Percentiles rank a stretch among this genome's conserved stretches.
phyloP scores from a whole-genome alignment of 805 yeast genomes.

The Wickerhamiella lipophila region DNA sequence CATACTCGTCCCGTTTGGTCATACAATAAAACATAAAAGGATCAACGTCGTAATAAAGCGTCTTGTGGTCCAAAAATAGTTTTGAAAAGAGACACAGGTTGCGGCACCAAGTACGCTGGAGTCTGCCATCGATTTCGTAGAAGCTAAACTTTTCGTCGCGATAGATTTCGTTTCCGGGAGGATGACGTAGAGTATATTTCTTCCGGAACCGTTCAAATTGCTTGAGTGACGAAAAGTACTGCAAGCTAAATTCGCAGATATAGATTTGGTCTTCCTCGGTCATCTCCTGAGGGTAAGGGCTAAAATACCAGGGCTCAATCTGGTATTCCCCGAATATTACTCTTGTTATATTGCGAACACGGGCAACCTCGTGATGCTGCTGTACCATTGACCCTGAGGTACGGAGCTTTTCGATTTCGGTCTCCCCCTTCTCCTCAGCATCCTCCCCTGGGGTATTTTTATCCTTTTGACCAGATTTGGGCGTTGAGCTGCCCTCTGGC shows the following conservation, averaged over 20 bases:
- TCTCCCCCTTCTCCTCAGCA: constrained; percentile 57
- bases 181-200: constrained; percentile 82
- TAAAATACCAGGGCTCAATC: constrained; percentile 97
- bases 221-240: constrained; percentile 75
- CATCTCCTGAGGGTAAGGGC: constrained; percentile 90
- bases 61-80: constrained; percentile 86
- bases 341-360: constrained; percentile 70
- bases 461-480: constrained; percentile 33
- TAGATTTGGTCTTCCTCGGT: constrained; percentile 85
- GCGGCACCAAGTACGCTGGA: constrained; percentile 95
- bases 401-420: constrained; percentile 80
- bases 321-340: constrained; percentile 80
- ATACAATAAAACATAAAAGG: constrained; percentile 93
- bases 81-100: constrained; percentile 84
- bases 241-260: constrained; percentile 81
- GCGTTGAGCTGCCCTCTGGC: constrained; percentile 31
- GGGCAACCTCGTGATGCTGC: constrained; percentile 69
- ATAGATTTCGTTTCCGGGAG: constrained; percentile 97
- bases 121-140: constrained; percentile 94
- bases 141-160: constrained; percentile 86
- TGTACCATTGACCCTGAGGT: constrained; percentile 98
- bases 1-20: constrained; percentile 79
- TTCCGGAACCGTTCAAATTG: constrained; percentile 86
- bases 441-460: constrained; percentile 27
- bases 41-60: constrained; percentile 93